Base-by-base conservation (phyloP, 2,329 filamentous ascomycete species). In the Tolypocladium pustulatum region DNA sequence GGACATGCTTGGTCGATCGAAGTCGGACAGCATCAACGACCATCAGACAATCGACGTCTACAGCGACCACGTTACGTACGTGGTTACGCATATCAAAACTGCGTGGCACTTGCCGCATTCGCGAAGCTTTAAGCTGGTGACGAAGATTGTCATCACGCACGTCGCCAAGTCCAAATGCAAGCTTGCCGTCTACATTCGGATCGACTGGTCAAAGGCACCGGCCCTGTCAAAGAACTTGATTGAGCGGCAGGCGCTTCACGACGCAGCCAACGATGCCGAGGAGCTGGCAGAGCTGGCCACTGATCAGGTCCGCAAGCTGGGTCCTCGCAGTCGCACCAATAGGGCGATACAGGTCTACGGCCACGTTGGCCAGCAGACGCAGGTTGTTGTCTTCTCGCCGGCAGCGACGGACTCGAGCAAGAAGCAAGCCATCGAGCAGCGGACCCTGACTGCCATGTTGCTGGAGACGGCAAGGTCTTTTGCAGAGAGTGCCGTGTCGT, bases 121-220 rank as follows among this genome's bases (percentile, higher is more conserved):
- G 57, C 80, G 85, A 55, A 82, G 85, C 56, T 96, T 97, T 74
- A 87, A 87, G 65, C 78, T 97, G 27, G 84, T 95, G 59, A 93
- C 85, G 64, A 97, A 96, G 73, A 86, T 96, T 62, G 91, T 97
- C 63, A 94, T 99, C 62, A 97, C 94, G 2, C 91, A 97, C 68
- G 82, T 93, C 61, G 86, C 91, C 57, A 97, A 97, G 74, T 91
- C 90, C 15, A 91, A 88, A 71, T 96, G 91, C 72, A 97, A 94
- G 75, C 82, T 99, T 58, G 88, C 91, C 32, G 84, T 97, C 51
- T 96, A 90, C 73, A 89, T 87, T 57, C 89, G 88, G 66, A 84
- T 96, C n/a, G 89, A 91, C 65, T 97, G 94, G 94, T 81, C 84
- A 32, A 88, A 85, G 63, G 77, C 82, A 57, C 86, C 86, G 13